Evolutionary conservation across 345 rosid species (phyloP).

Genomic region (Aquilaria sinensis): DNA sequence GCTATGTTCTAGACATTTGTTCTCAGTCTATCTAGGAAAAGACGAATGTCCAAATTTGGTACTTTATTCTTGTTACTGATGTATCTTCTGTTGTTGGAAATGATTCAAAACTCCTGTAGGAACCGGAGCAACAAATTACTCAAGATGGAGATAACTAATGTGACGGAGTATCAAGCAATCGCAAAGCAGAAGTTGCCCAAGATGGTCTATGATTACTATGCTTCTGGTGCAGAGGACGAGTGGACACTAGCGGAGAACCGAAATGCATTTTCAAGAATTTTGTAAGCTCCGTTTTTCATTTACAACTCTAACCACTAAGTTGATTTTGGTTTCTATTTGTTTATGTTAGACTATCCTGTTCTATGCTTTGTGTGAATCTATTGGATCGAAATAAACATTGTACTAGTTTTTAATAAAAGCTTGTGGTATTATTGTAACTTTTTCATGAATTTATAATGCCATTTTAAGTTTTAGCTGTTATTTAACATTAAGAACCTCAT

Average conservation of each 20-base stretch:
- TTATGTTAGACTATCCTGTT: too few species aligned
- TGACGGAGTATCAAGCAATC: slow-evolving; percentile 72
- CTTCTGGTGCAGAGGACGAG: slow-evolving; percentile 96
- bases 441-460: too few species aligned
- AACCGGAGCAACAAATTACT: too few species aligned
- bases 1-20: too few species aligned
- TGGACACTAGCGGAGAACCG: slow-evolving; percentile 89
- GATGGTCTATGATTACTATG: slow-evolving; percentile 91
- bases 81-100: background rate
- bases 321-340: background rate
- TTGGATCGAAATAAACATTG: background rate
- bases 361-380: too few species aligned
- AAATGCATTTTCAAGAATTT: slow-evolving; percentile 79
- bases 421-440: too few species aligned
- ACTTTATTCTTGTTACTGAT: slow-evolving; percentile 6
- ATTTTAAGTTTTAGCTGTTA: background rate
- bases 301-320: background rate
- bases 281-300: slow-evolving; percentile 33
- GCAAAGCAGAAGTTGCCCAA: slow-evolving; percentile 88
- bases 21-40: too few species aligned
- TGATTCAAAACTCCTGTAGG: too few species aligned
- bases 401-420: background rate
- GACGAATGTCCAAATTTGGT: background rate
- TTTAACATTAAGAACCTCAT: too few species aligned
- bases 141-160: slow-evolving; percentile 83